Base-by-base conservation (phyloP, 139 green algal species). In the Volvox reticuliferus region DNA sequence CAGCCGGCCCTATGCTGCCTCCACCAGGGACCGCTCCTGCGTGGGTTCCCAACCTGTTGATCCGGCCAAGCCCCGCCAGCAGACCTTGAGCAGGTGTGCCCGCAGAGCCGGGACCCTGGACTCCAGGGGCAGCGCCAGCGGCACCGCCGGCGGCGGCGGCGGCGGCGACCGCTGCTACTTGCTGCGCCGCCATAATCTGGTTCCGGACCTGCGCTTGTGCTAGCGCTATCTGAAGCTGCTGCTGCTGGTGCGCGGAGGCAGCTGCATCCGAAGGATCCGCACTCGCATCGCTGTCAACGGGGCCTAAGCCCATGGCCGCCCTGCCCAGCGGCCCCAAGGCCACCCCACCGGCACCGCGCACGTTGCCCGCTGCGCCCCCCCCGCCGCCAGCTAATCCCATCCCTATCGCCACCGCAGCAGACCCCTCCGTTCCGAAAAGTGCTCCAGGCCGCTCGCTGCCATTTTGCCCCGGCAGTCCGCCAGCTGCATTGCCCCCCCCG, bases 171-270 rank as follows among this genome's bases (percentile, higher is more conserved):
- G 37, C 77, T 83, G 79, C 79, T 26, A 21, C 80, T 55, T 81
- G 75, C 75, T 81, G 75, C 61, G 30, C 55, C 0, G 82, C 82
- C 63, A 88, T 33, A 12, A 88, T 18, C 82, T 88, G 82, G 82
- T 26, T 65, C 5, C 82, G 82, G 2, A 36, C 82, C 65, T 88
- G 82, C 65, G 33, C 32, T 16, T 33, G 63, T 12, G 82, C 82
- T 67, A 88, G 36, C 18, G 67, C 12, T 0, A 44, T 37, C 30
- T 76, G 71, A 20, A 69, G 86, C n/a, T 76, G 67, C 71, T 76
- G 83, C 37, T 89, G 84, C 13, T 73, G 44, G 0, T 89, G 68
- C 16, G 71, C 71, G 1, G 71, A 79, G 14, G 71, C 26, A 61
- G 32, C 33, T 20, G 55, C 16, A 30, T 82, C 76, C 32, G 76